Evolutionary conservation across 2,329 filamentous ascomycete genomes (phyloP).

Genomic region (Furcasterigmium furcatum): DNA sequence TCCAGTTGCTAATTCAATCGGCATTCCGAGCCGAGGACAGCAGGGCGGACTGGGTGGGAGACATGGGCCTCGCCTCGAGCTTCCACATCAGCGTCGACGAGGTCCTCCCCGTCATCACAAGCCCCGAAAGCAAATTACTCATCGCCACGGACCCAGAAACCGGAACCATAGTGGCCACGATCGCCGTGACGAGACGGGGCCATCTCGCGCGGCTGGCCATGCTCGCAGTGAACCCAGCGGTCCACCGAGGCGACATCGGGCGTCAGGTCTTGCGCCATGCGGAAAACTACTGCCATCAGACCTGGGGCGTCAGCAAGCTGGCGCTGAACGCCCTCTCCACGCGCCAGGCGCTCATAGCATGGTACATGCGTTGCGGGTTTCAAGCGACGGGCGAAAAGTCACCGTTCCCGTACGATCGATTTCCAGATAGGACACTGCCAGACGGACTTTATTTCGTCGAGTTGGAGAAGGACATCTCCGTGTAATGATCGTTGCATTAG

Average conservation of each 20-base stretch:
- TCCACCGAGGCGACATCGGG: conserved; percentile 29
- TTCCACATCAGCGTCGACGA: conserved; percentile 19
- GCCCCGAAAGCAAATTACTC: conserved; percentile 22
- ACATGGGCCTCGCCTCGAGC: conserved; percentile 20
- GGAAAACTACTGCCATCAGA: conserved; percentile 22
- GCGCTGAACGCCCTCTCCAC: conserved; percentile 29
- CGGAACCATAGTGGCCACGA: conserved; percentile 19
- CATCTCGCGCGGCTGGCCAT: conserved; percentile 24
- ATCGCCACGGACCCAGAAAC: conserved; percentile 17
- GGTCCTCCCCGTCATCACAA: conserved; percentile 19
- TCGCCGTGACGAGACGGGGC: conserved; percentile 20
- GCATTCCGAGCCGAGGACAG: conserved; percentile 36
- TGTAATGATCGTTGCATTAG: conserved; percentile 5
- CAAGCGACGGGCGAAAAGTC: conserved; percentile 25
- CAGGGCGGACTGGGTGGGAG: conserved; percentile 29
- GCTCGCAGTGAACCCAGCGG: conserved; percentile 26
- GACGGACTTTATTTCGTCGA: conserved; percentile 30
- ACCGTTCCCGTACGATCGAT: conserved; percentile 23
- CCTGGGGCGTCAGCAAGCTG: conserved; percentile 21
- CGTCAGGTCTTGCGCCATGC: conserved; percentile 23
- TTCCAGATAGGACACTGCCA: conserved; percentile 12
- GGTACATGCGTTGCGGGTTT: conserved; percentile 31
- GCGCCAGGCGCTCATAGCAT: conserved; percentile 26
- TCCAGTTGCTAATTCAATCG: conserved; percentile 32
- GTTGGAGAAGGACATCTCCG: conserved; percentile 24